Evolutionary conservation across 768 basidiomycete genomes (phyloP).

Genomic region (Boletus insuetus): DNA sequence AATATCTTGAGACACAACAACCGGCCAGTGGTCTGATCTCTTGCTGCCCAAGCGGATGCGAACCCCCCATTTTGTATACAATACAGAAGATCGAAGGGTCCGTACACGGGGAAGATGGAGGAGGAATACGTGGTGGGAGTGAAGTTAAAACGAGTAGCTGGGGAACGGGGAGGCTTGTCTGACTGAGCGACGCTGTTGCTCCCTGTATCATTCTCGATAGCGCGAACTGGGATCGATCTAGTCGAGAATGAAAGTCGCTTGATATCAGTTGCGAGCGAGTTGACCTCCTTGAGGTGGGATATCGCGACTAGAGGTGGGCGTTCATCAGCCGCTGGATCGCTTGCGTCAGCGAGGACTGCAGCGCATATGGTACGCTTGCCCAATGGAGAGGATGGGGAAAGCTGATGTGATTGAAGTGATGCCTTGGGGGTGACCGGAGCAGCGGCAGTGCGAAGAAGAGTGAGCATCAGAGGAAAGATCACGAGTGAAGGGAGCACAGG

Average conservation of each 20-base stretch:
- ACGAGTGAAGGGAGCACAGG: background rate
- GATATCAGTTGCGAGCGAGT: background rate
- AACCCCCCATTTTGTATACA: constrained; percentile 21
- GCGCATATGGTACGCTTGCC: constrained; percentile 6
- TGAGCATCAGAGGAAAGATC: constrained; percentile 6
- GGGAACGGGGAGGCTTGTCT: background rate
- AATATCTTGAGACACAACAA: constrained; percentile 41
- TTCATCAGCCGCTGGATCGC: background rate
- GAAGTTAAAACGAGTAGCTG: background rate
- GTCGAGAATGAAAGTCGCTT: background rate
- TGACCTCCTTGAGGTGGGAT: background rate
- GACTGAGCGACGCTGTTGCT: background rate
- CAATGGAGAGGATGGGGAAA: background rate
- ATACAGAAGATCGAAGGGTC: constrained; percentile 24
- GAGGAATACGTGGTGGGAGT: background rate
- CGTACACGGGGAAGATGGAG: constrained; percentile 21
- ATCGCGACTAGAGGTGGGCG: background rate
- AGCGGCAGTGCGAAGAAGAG: constrained; percentile 3
- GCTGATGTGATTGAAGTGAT: background rate
- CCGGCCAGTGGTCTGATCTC: constrained; percentile 27
- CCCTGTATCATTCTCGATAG: background rate
- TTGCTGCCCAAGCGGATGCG: constrained; percentile 22
- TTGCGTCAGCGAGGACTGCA: background rate
- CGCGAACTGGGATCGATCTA: background rate
- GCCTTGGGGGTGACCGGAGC: constrained; percentile 5